These are phyloP conservation scores for Elongisporangium senticosum DNA, from an alignment of 352 stramenopile species.

Conservation along the genomic window DNA sequence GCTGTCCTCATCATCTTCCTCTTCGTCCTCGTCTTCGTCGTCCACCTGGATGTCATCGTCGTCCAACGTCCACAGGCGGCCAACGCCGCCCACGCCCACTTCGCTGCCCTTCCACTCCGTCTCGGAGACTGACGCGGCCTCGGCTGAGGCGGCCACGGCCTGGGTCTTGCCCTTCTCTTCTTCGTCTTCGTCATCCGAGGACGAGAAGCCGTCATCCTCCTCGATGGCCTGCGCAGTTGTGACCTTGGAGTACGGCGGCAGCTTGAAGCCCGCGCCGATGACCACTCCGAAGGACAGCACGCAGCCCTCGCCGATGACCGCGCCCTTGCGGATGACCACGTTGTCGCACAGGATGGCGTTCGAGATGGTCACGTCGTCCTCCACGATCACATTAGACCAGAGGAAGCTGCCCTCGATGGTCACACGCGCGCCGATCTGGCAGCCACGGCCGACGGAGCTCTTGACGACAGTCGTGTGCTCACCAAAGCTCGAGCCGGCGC, in stretches of 20 bases:
- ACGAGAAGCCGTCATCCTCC: constrained; percentile 70
- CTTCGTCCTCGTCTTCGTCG: constrained; percentile 49
- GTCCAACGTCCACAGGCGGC: constrained; percentile 77
- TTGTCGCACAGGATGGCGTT: constrained; percentile 84
- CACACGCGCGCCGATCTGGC: constrained; percentile 66
- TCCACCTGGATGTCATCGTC: constrained; percentile 80
- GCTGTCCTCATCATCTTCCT: constrained; percentile 34
- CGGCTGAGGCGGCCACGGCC: background rate
- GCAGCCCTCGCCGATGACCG: constrained; percentile 63
- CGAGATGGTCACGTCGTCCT: constrained; percentile 68
- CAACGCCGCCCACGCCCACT: constrained; percentile 64
- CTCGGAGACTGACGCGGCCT: background rate
- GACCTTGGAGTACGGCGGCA: constrained; percentile 77
- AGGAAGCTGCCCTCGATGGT: constrained; percentile 70
- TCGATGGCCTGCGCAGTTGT: constrained; percentile 53
- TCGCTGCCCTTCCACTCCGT: constrained; percentile 60
- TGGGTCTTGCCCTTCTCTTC: constrained; percentile 6
- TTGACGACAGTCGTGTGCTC: constrained; percentile 51
- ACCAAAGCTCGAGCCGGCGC: constrained; percentile 41
- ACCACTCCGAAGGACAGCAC: constrained; percentile 80
- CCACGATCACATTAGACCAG: constrained; percentile 78
- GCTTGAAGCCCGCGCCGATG: constrained; percentile 64
- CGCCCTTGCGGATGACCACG: constrained; percentile 64
- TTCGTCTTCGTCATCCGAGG: constrained; percentile 47
- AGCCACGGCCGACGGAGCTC: constrained; percentile 67